phyloP scores from a whole-genome alignment of 1,139 yeast genomes.

The Taphrina confusa region DNA sequence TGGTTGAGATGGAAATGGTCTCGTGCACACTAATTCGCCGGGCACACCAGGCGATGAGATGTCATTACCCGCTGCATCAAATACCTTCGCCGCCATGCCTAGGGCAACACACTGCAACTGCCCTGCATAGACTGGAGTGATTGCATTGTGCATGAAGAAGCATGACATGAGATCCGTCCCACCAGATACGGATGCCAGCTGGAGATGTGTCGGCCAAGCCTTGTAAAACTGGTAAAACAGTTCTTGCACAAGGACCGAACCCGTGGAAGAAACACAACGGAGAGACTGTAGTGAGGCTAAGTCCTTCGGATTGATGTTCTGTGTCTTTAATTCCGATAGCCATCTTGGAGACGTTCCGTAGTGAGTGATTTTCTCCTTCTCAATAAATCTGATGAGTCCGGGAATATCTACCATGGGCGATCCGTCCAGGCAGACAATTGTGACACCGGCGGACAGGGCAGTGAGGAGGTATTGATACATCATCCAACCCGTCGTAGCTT shows the following conservation, averaged over 20 bases:
- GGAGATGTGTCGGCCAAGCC: conserved; percentile 37
- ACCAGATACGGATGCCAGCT: conserved; percentile 41
- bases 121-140: conserved; percentile 40
- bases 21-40: conserved; percentile 41
- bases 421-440: conserved; percentile 41
- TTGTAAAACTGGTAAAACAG: conserved; percentile 40
- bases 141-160: conserved; percentile 40
- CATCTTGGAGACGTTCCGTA: conserved; percentile 37
- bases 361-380: conserved; percentile 17
- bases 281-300: conserved; percentile 10
- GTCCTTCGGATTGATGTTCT: conserved; percentile 15
- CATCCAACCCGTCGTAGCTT: conserved; percentile 22
- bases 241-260: conserved; percentile 41
- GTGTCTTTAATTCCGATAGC: conserved; percentile 18
- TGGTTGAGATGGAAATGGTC: conserved; percentile 42
- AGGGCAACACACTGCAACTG: conserved; percentile 41
- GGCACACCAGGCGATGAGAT: conserved; percentile 36
- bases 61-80: conserved; percentile 38
- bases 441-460: conserved; percentile 42
- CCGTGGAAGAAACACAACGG: conserved; percentile 40
- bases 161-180: conserved; percentile 42
- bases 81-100: conserved; percentile 41
- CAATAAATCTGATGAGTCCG: conserved; percentile 5
- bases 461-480: conserved; percentile 40
- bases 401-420: conserved; percentile 38